Evolutionary conservation across 1,284 basidiomycete genomes (phyloP).

Genomic region (Fistulina hepatica): DNA sequence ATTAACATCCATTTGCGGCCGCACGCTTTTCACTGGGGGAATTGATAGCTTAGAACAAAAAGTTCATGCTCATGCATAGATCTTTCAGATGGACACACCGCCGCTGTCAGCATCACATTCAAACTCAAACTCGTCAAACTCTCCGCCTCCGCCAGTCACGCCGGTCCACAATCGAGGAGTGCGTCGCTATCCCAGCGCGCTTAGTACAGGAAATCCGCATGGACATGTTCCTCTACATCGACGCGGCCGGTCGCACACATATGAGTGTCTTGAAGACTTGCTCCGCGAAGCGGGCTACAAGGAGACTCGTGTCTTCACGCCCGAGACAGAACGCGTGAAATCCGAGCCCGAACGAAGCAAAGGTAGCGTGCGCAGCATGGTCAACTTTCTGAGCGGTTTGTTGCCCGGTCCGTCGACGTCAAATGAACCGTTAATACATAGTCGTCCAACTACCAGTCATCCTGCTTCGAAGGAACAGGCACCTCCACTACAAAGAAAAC

Average conservation of each 20-base stretch:
- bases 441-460: slow-evolving; percentile 2
- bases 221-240: slow-evolving; percentile 60
- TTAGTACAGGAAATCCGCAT: no score
- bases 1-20: no score
- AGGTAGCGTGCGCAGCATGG: slow-evolving; percentile 11
- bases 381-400: slow-evolving; percentile 12
- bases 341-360: slow-evolving; percentile 10
- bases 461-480: slow-evolving; percentile 8
- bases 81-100: no score
- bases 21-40: no score
- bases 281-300: slow-evolving; percentile 80
- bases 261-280: slow-evolving; percentile 74
- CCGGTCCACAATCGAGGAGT: background rate
- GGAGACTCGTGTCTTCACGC: slow-evolving; percentile 79
- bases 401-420: slow-evolving; percentile 12
- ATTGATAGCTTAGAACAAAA: no score
- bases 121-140: background rate
- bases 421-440: slow-evolving; percentile 5
- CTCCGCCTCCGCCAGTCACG: background rate
- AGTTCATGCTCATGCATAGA: no score
- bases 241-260: slow-evolving; percentile 65
- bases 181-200: slow-evolving; percentile 41
- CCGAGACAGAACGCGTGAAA: slow-evolving; percentile 52
- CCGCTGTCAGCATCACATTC: no score
- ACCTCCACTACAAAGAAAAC: slow-evolving; percentile 4